Conservation (phyloP, 768 basidiomycete species). For the Naematelia aurantialba region DNA sequence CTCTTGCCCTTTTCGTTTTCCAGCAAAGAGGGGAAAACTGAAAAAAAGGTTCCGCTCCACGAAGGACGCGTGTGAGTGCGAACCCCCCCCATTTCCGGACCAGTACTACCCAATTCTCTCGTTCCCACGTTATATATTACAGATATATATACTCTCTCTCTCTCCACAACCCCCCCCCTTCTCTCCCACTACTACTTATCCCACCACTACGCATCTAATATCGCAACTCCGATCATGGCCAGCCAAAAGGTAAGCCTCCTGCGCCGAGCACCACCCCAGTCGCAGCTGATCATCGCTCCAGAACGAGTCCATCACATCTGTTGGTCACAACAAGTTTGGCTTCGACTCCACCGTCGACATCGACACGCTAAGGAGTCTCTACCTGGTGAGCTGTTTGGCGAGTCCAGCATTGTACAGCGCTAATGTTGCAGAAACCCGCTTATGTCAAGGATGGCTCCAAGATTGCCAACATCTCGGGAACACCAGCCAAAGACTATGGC, state of each 20-base stretch:
- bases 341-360: conserved; percentile 81
- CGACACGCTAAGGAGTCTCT: conserved; percentile 78
- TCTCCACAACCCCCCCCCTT: neutral
- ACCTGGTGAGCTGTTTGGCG: conserved; percentile 55
- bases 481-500: conserved; percentile 56
- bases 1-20: neutral
- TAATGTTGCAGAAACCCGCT: conserved; percentile 35
- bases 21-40: neutral
- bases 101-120: neutral
- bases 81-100: neutral
- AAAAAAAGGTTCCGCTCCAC: too few relatives aligned
- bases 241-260: conserved; percentile 9
- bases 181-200: neutral
- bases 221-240: conserved; percentile 1
- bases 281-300: conserved; percentile 12
- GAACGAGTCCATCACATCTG: conserved; percentile 49
- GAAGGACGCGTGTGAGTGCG: neutral
- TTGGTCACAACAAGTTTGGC: conserved; percentile 81
- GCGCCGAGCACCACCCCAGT: neutral
- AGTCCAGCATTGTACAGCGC: neutral
- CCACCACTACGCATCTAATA: neutral
- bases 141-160: neutral
- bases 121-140: neutral
- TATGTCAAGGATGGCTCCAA: conserved; percentile 40
- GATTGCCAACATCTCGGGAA: conserved; percentile 19